Conservation (phyloP, 1,284 basidiomycete genomes). For the Boletellus sp. region DNA sequence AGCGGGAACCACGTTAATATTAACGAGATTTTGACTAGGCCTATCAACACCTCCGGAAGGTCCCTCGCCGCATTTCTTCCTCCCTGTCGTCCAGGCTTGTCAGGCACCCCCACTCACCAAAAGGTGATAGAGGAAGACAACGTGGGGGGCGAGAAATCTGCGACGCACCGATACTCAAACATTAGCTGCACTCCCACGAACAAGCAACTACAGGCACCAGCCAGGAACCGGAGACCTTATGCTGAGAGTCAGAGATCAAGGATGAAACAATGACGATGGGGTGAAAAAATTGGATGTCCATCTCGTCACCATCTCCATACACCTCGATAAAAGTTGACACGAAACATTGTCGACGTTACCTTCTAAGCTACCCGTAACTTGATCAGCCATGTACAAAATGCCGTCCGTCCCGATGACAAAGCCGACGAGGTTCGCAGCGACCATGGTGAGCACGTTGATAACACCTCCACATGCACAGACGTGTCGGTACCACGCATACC, state of each 20-base stretch:
- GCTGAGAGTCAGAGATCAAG: neutral
- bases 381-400: conserved; percentile 62
- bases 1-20: too few species aligned
- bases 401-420: conserved; percentile 93
- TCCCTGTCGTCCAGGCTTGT: conserved; percentile 32
- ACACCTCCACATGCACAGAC: conserved; percentile 83
- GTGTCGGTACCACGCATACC: conserved; percentile 80
- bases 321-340: too few species aligned
- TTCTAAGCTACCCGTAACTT: conserved; percentile 63
- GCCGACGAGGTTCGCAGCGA: conserved; percentile 91
- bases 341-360: conserved; percentile 42
- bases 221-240: conserved; percentile 62
- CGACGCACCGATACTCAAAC: conserved; percentile 83
- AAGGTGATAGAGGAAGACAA: neutral
- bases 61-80: conserved; percentile 52
- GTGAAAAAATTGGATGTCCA: neutral
- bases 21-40: too few species aligned
- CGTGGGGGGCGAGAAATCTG: conserved; percentile 2
- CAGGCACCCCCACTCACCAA: conserved; percentile 1
- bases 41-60: conserved; percentile 55
- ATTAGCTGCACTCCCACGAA: conserved; percentile 89
- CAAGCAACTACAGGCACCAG: conserved; percentile 60
- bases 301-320: neutral
- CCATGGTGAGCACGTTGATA: conserved; percentile 87
- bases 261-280: too few species aligned